Evolutionary conservation across 2,329 filamentous ascomycete genomes (phyloP).

Genomic region (Sporothrix humicola): DNA sequence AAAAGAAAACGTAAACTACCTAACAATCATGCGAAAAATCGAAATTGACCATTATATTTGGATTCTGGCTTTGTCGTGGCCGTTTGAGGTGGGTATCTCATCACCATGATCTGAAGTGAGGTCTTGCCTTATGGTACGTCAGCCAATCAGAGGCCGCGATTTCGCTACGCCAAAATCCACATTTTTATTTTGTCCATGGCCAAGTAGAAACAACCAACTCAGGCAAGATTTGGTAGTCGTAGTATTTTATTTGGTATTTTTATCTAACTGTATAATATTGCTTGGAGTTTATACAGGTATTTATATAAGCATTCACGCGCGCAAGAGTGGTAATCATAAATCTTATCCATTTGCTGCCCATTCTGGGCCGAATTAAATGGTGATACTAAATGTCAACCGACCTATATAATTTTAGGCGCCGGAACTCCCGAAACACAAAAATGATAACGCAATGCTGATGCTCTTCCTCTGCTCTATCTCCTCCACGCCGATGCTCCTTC

Average conservation of each 20-base stretch:
- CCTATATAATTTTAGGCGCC: constrained; percentile 25
- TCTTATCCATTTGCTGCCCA: not conserved
- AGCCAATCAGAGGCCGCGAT: constrained; percentile 31
- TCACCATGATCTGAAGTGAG: constrained; percentile 14
- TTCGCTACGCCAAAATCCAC: not conserved
- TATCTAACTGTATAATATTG: not conserved
- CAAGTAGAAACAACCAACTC: no score
- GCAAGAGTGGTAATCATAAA: not conserved
- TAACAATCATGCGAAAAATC: not conserved
- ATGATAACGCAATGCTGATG: constrained; percentile 9
- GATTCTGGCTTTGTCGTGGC: not conserved
- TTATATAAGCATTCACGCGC: no score
- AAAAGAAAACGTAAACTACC: not conserved
- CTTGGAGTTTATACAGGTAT: no score
- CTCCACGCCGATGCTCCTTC: not conserved
- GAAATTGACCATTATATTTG: not conserved
- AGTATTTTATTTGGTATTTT: not conserved
- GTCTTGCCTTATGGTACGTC: not conserved
- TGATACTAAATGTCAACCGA: constrained; percentile 3
- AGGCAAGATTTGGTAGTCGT: no score
- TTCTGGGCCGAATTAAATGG: not conserved
- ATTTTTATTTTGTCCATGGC: not conserved
- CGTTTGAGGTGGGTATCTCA: not conserved
- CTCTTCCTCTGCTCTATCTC: not conserved
- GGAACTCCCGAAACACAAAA: constrained; percentile 24